Evolutionary conservation across 495 filamentous ascomycete genomes (phyloP), one percentile per base, ranked within the genome.

Genomic region (Thozetella sp.): DNA sequence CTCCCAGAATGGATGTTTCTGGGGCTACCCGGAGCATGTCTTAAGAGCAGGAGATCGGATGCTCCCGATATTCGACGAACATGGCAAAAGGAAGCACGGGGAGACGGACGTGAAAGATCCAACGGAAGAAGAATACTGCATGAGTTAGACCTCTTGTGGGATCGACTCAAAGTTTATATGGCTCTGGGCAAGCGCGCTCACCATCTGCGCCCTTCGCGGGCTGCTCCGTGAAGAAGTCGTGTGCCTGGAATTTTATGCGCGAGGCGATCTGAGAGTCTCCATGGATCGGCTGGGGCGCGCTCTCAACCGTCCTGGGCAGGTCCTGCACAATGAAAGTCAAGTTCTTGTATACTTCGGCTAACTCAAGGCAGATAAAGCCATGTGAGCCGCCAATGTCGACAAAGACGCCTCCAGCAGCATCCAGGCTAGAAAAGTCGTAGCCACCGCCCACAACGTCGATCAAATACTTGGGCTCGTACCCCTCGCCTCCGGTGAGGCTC

Each of bases 261-360:
- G 63, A 66, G 1, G 70, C 73, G 1, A 85, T 57, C 64, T 72
- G 65, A 3, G 55, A 9, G 22, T 79, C 75, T 0, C 72, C 79
- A 37, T 61, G 69, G 3, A 82, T 60, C 0, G 76, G 68, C 40
- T 71, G 62, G 1, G 77, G 78, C 1, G 76, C 82, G 46, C 73
- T 74, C 11, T 69, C 67, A 9, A 85, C 67, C 13, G 77, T 80
- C 52, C 74, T 75, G 10, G 67, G 70, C 23, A 80, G 67, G 59
- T 88, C 86, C 62, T 88, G 83, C n/a, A 88, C 79, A 4, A 88
- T 67, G 59, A 86, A 85, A 50, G 72, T 67, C 54, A 86, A 72
- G 46, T 78, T 70, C 51, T 70, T 66, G 55, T 79, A 87, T 27
- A 45, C 46, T 43, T 67, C 57, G 19, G 81, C 83, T 26, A 88